Percentiles rank a stretch among this genome's conserved stretches.
These are phyloP conservation scores for Ampelocalamus luodianensis DNA, from an alignment of 176 grass and related monocot species.

Conservation along the genomic window DNA sequence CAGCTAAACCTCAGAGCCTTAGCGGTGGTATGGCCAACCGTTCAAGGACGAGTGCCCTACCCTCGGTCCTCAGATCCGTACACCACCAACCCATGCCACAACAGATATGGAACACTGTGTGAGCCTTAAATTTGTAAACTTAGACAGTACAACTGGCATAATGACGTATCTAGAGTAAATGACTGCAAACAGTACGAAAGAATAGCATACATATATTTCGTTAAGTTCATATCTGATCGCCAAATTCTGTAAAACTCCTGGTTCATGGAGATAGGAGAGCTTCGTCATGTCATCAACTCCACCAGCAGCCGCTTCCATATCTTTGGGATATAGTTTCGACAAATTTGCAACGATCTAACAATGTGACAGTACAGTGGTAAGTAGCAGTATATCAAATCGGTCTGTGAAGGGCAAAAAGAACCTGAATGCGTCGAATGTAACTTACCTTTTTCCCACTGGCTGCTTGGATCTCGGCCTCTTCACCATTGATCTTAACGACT, in stretches of 20 bases:
- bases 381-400: not conserved
- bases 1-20: too few species aligned
- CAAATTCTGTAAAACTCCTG: constrained; percentile 94
- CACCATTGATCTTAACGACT: constrained; percentile 86
- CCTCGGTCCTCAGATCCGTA: too few species aligned
- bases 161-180: constrained; percentile 1
- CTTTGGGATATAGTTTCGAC: constrained; percentile 94
- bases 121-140: constrained; percentile 33
- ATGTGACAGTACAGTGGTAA: constrained; percentile 6
- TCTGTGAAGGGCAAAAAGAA: not conserved
- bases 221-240: constrained; percentile 93
- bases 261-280: constrained; percentile 95
- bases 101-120: not conserved
- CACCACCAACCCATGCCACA: too few species aligned
- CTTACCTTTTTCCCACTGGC: constrained; percentile 80
- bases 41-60: too few species aligned
- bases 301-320: constrained; percentile 92
- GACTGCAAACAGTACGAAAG: constrained; percentile 4
- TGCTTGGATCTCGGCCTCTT: constrained; percentile 73
- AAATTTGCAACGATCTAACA: constrained; percentile 73
- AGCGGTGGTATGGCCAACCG: too few species aligned
- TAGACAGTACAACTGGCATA: constrained; percentile 13
- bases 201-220: constrained; percentile 90
- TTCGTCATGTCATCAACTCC: constrained; percentile 99
- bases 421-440: not conserved